Evolutionary conservation across 139 green algal species (phyloP).

Genomic region (Limnomonas spitsbergensis): DNA sequence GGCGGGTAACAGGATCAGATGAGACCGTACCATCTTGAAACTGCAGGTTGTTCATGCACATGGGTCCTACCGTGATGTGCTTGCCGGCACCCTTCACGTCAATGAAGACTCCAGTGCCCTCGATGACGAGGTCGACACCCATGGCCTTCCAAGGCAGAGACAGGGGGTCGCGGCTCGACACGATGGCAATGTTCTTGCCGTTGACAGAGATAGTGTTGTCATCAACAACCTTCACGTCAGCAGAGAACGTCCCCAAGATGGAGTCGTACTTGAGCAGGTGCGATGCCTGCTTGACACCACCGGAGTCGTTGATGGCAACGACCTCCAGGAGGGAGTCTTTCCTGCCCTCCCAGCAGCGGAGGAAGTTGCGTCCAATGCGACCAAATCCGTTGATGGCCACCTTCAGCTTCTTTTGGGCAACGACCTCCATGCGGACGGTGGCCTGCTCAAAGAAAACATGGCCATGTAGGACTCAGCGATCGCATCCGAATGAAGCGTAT

Average conservation of each 20-base stretch:
- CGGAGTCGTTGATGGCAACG: constrained; percentile 94
- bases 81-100: constrained; percentile 84
- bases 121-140: constrained; percentile 95
- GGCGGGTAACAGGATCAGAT: too few species aligned
- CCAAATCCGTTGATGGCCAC: constrained; percentile 99
- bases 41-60: too few species aligned
- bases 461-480: too few species aligned
- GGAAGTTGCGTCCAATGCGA: constrained; percentile 94
- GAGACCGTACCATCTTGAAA: too few species aligned
- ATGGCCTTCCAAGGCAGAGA: constrained; percentile 90
- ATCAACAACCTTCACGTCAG: constrained; percentile 90
- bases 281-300: constrained; percentile 92
- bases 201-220: constrained; percentile 88
- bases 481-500: too few species aligned
- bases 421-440: constrained; percentile 26
- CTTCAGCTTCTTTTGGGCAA: constrained; percentile 83
- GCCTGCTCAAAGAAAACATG: too few species aligned
- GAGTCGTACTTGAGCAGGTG: constrained; percentile 99
- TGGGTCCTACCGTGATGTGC: constrained; percentile 79
- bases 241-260: constrained; percentile 92
- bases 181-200: constrained; percentile 91
- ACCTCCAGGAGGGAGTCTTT: constrained; percentile 81
- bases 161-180: constrained; percentile 92
- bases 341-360: constrained; percentile 84
- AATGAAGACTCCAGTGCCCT: constrained; percentile 95